A percentile compares a stretch with the other conserved stretches of the same genome.
Evolutionary conservation across 2,329 filamentous ascomycete genomes (phyloP).

Genomic region (Ascochyta rabiei): DNA sequence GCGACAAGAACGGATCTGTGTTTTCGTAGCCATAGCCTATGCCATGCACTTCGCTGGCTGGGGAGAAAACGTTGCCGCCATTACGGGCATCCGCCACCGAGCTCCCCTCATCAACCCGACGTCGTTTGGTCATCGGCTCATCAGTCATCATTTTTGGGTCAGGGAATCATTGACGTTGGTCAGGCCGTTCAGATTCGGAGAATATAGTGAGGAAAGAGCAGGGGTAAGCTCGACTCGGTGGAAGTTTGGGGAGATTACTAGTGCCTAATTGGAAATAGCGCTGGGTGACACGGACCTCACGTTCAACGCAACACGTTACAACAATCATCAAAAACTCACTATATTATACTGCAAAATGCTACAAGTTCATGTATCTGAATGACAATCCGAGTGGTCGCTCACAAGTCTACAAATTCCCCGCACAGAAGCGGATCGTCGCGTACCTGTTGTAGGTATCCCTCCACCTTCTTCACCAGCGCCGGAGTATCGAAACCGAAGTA

Average conservation of each 20-base stretch:
- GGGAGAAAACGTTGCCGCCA: neutral
- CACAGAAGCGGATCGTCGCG: conserved; percentile 43
- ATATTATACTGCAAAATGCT: neutral
- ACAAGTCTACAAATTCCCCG: conserved; percentile 43
- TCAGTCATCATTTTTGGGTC: neutral
- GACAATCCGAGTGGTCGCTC: neutral
- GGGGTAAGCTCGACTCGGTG: neutral
- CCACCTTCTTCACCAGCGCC: conserved; percentile 51
- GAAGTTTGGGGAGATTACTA: neutral
- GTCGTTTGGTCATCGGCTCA: conserved; percentile 3
- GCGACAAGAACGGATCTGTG: conserved; percentile 33
- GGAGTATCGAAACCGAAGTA: conserved; percentile 61
- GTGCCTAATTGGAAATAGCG: neutral
- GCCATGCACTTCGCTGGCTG: neutral
- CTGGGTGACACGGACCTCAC: neutral
- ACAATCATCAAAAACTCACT: neutral
- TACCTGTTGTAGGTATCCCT: conserved; percentile 45
- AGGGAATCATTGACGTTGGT: neutral
- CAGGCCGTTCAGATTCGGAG: neutral
- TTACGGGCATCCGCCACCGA: neutral
- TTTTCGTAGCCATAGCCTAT: conserved; percentile 15
- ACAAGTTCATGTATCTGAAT: neutral
- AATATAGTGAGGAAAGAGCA: neutral
- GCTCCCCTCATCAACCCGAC: neutral
- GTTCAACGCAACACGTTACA: neutral